Conservation (phyloP, 768 basidiomycete genomes). For the Suillus sp. region DNA sequence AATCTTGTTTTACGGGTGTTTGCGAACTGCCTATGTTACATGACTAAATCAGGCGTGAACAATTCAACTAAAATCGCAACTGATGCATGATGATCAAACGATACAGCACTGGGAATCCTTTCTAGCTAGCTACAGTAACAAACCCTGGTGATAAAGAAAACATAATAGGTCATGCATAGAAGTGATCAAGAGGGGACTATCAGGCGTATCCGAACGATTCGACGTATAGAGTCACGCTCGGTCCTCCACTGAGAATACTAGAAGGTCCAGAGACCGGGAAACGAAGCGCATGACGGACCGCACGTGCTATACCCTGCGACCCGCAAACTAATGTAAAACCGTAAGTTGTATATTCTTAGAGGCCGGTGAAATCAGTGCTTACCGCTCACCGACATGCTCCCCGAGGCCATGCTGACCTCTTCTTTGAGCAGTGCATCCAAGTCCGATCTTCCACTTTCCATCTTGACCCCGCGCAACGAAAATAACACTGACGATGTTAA, state of each 20-base stretch:
- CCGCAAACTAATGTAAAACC: slow-evolving; percentile 47
- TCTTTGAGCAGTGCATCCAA: slow-evolving; percentile 37
- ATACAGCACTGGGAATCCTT: not conserved
- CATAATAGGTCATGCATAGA: not conserved
- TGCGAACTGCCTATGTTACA: not conserved
- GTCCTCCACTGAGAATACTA: slow-evolving; percentile 35
- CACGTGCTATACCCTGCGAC: slow-evolving; percentile 39
- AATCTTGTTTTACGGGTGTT: not conserved
- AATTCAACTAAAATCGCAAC: not conserved
- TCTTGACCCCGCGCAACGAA: slow-evolving; percentile 25
- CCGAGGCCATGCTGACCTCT: slow-evolving; percentile 39
- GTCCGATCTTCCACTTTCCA: slow-evolving; percentile 46
- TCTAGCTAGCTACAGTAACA: not conserved
- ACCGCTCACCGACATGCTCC: slow-evolving; percentile 53
- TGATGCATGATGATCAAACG: not conserved
- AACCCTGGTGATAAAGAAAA: not conserved
- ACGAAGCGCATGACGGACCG: slow-evolving; percentile 43
- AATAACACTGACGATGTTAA: slow-evolving; percentile 14
- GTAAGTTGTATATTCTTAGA: not conserved
- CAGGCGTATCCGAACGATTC: slow-evolving; percentile 46
- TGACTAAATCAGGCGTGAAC: not conserved
- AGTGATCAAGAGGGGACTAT: not conserved
- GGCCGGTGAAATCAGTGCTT: slow-evolving; percentile 29
- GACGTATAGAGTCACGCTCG: slow-evolving; percentile 41
- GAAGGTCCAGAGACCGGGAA: slow-evolving; percentile 33